Percentiles rank a stretch among this genome's conserved stretches.
These are phyloP conservation scores for Ophiostoma novo-ulmi DNA, from an alignment of 2,329 filamentous ascomycete species.

Conservation along the genomic window DNA sequence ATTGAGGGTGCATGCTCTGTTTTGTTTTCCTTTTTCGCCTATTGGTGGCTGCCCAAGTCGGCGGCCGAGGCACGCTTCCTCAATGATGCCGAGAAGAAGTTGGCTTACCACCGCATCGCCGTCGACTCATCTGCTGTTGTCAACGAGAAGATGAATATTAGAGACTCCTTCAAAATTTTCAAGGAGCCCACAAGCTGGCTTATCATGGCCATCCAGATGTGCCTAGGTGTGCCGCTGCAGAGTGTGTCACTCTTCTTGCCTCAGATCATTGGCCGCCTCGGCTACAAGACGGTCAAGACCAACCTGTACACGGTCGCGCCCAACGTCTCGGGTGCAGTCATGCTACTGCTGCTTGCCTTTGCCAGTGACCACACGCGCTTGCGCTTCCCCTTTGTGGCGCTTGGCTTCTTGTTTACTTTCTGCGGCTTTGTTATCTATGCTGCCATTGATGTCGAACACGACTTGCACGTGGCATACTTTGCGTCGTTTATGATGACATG, in stretches of 20 bases:
- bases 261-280: constrained; percentile 28
- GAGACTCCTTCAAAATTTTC: constrained; percentile 50
- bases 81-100: constrained; percentile 57
- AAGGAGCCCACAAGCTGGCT: constrained; percentile 44
- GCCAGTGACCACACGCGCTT: constrained; percentile 60
- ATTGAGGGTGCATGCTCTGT: constrained; percentile 56
- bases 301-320: constrained; percentile 80
- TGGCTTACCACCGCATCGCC: constrained; percentile 69
- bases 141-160: constrained; percentile 48
- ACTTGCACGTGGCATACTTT: constrained; percentile 66
- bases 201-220: constrained; percentile 52
- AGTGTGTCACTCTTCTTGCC: constrained; percentile 38
- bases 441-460: constrained; percentile 56
- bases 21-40: constrained; percentile 58
- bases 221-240: constrained; percentile 55
- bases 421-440: constrained; percentile 70
- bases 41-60: constrained; percentile 61
- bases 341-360: constrained; percentile 69
- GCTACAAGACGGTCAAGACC: constrained; percentile 47
- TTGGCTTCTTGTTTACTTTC: constrained; percentile 70
- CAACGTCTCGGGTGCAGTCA: constrained; percentile 66
- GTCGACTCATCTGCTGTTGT: constrained; percentile 65
- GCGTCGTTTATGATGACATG: constrained; percentile 78
- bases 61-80: constrained; percentile 59
- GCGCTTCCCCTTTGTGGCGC: constrained; percentile 67